Evolutionary conservation across 2,329 filamentous ascomycete genomes (phyloP).

Genomic region (Tolypocladium guangdongense): DNA sequence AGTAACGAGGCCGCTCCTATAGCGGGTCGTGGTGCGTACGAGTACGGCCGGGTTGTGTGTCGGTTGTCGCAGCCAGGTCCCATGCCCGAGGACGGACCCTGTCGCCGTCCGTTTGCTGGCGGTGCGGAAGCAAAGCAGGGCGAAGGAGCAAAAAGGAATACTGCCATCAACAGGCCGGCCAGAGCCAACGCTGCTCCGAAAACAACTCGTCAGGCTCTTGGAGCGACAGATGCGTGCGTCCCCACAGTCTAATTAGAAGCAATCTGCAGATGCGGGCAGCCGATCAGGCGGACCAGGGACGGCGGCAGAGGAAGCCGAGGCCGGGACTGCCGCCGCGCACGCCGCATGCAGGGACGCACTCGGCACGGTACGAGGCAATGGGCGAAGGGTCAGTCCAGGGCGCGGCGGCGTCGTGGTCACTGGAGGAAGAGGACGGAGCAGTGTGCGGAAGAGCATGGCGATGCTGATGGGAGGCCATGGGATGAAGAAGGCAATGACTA

Average conservation of each 20-base stretch:
- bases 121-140: background rate
- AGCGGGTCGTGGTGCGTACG: conserved; percentile 1
- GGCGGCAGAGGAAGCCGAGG: background rate
- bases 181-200: conserved; percentile 1
- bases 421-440: background rate
- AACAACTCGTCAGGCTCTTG: background rate
- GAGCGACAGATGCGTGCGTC: conserved; percentile 1
- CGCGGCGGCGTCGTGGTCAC: too few relatives aligned
- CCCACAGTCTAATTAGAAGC: conserved; percentile 12
- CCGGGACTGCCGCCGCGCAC: background rate
- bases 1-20: background rate
- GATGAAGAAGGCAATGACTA: too few relatives aligned
- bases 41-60: background rate
- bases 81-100: background rate
- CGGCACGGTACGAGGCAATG: background rate
- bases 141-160: background rate
- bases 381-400: background rate
- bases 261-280: conserved; percentile 11
- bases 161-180: background rate
- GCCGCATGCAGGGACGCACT: background rate
- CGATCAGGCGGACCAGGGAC: conserved; percentile 10
- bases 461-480: background rate
- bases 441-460: background rate
- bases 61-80: background rate
- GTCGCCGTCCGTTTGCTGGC: background rate